These are phyloP conservation scores for Solanum habrochaites DNA, from an alignment of 257 asterid species.

Conservation along the genomic window DNA sequence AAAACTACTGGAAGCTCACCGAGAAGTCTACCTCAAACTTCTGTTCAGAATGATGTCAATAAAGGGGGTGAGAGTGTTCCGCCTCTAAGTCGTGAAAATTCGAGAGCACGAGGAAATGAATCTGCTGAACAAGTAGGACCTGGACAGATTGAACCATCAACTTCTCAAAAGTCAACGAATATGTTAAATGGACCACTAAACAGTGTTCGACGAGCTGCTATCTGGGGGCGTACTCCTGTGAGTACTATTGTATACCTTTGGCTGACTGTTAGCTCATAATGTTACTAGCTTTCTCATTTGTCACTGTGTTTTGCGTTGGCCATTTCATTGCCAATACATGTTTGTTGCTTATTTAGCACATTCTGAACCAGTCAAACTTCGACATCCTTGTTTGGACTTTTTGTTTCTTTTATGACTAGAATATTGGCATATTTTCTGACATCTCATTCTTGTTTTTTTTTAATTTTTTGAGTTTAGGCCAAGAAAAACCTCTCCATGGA, in stretches of 20 bases:
- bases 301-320: background rate
- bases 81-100: slow-evolving; percentile 15
- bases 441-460: background rate
- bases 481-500: slow-evolving; percentile 87
- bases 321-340: background rate
- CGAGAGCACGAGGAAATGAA: slow-evolving; percentile 9
- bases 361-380: background rate
- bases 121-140: slow-evolving; percentile 17
- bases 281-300: background rate
- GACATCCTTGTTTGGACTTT: background rate
- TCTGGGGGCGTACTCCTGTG: slow-evolving; percentile 76
- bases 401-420: background rate
- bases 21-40: slow-evolving; percentile 18
- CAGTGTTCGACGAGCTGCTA: slow-evolving; percentile 33
- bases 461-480: slow-evolving; percentile 39
- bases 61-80: slow-evolving; percentile 13
- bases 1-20: slow-evolving; percentile 18
- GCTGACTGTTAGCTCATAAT: background rate
- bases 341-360: background rate
- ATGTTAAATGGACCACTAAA: slow-evolving; percentile 26
- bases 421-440: background rate
- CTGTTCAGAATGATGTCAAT: slow-evolving; percentile 19
- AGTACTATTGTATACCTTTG: slow-evolving; percentile 20
- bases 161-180: slow-evolving; percentile 15
- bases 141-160: slow-evolving; percentile 28